phyloP scores from a whole-genome alignment of 192 early-diverging fungal genomes.

The Umbelopsis vinacea region DNA sequence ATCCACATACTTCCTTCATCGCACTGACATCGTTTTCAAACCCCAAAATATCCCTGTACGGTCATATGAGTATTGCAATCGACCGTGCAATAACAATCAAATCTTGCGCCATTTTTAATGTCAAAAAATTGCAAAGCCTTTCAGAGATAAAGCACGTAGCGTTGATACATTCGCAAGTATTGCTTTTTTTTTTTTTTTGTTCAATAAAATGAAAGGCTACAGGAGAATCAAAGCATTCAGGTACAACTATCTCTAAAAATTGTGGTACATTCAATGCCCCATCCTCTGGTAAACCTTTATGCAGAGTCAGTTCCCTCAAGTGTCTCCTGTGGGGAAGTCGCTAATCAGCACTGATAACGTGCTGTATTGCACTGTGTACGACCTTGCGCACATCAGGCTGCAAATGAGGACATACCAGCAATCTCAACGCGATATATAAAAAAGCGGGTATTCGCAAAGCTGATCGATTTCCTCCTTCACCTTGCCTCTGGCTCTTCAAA shows the following conservation, averaged over 20 bases:
- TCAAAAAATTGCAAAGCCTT: no score
- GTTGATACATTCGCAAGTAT: no score
- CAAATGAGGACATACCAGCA: neutral
- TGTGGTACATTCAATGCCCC: no score
- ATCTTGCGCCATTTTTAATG: constrained; percentile 14
- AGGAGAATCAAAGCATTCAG: no score
- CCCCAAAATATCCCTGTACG: neutral
- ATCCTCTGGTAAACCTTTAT: no score
- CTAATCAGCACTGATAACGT: neutral
- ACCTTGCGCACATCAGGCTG: constrained; percentile 20
- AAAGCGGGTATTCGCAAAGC: neutral
- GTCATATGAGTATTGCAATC: neutral
- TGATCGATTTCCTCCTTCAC: no score
- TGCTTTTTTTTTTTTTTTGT: no score
- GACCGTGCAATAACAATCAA: neutral
- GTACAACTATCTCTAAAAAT: no score
- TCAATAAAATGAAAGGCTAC: no score
- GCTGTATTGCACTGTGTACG: neutral
- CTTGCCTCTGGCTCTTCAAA: neutral
- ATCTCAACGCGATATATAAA: neutral
- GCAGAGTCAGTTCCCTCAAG: neutral
- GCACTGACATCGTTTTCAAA: no score
- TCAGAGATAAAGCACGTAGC: no score
- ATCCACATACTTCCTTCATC: no score
- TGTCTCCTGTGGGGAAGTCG: neutral